phyloP scores from a whole-genome alignment of 352 stramenopile species.

The Discostella stelligera region DNA sequence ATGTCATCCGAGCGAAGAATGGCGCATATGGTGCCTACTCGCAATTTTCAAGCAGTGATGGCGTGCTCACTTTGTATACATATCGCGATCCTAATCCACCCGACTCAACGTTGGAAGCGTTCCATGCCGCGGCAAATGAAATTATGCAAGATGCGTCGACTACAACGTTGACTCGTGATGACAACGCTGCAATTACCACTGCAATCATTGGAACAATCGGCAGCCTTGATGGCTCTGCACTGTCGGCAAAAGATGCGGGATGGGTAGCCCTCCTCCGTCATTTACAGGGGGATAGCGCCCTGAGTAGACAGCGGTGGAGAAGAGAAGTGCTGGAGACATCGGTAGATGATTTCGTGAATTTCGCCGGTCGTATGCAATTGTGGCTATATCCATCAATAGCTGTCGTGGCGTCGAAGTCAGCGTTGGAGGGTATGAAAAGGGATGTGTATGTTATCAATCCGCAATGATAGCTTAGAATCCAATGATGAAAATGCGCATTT shows the following conservation, averaged over 20 bases:
- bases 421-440: slow-evolving; percentile 35
- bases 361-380: slow-evolving; percentile 44
- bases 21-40: slow-evolving; percentile 79
- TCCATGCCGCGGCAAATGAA: slow-evolving; percentile 53
- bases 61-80: slow-evolving; percentile 69
- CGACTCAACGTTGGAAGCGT: slow-evolving; percentile 73
- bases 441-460: slow-evolving; percentile 28
- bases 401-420: slow-evolving; percentile 47
- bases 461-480: slow-evolving; percentile 9
- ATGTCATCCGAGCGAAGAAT: slow-evolving; percentile 75
- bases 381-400: slow-evolving; percentile 52
- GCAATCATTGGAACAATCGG: slow-evolving; percentile 82
- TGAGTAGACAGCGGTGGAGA: slow-evolving; percentile 60
- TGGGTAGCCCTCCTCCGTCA: slow-evolving; percentile 67
- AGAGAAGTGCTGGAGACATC: slow-evolving; percentile 59
- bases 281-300: slow-evolving; percentile 55
- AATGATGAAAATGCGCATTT: background rate
- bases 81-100: slow-evolving; percentile 81
- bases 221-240: slow-evolving; percentile 73
- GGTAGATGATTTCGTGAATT: slow-evolving; percentile 52
- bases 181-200: slow-evolving; percentile 65
- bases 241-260: slow-evolving; percentile 63
- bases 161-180: slow-evolving; percentile 22
- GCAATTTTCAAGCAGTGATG: slow-evolving; percentile 65
- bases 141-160: slow-evolving; percentile 42